Base-by-base conservation (phyloP, 2,329 filamentous ascomycete genomes). In the Cytospora schulzeri region DNA sequence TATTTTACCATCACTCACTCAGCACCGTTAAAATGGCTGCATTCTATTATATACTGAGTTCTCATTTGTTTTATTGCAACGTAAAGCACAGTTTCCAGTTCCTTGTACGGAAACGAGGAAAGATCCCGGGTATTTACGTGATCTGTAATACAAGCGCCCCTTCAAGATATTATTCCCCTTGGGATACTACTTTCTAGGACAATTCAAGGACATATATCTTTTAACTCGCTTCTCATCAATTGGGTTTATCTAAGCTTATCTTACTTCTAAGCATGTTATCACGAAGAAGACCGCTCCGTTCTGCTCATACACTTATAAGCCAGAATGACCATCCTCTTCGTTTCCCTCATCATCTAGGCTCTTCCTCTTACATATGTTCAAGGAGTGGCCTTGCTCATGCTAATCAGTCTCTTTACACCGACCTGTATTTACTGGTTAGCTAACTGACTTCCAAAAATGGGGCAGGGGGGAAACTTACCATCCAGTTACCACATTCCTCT, bases 401-500 rank as follows among this genome's bases (percentile, higher is more conserved):
- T 88, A 71, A 92, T 86, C 72, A 93, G 80, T 69, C 90, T 84
- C 78, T 92, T 93, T 53, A 93, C 85, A 72, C 90, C 90, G 70
- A 90, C 87, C 88, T 91, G 67, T 52, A 66, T 57, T 7, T 50
- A 56, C 15, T 15, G 31, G 72, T 87, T 80, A 87, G 81, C 68
- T 66, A 65, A 45, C 64, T 50, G 55, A 9, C 12, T 17, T 38
- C 14, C 17, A 9, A 33, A n/a, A 60, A 33, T 8, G 14, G 31
- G 53, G 12, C n/a, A 14, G n/a, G 8, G 17, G n/a, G 38, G 41
- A 33, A 58, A 80, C 88, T 81, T 81, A 93, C 91, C 90, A 94
- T 93, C 91, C 91, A 94, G 73, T 91, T 89, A 62, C 90, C 90
- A 74, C 91, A 93, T 74, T 94, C 90, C 54, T 92, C 89, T 1